Base-by-base conservation (phyloP, 192 early-diverging fungal genomes). In the Gigaspora rosea region DNA sequence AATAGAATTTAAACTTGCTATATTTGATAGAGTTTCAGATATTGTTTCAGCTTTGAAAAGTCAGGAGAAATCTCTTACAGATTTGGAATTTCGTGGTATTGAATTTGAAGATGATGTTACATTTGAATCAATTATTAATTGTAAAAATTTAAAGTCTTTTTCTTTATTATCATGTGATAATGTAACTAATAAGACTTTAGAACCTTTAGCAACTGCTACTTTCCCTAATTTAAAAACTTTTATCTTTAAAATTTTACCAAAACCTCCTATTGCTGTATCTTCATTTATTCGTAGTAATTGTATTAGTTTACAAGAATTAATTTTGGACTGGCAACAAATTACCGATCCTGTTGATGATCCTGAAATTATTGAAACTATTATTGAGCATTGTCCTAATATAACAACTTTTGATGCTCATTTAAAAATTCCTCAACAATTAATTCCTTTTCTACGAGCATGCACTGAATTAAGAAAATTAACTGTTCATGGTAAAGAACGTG, bases 51-150 rank as follows among this genome's bases (percentile, higher is more conserved):
- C 70, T 32, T 71, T 71, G 52, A 13, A 36, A 32, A 71, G 27
- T 54, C 70, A 71, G 35, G 20, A 22, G 6, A 71, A 71, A 52
- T 33, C 70, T 27, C 35, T 71, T 9, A 54, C 4, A 5, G 12
- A 71, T 32, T 15, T 71, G 16, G 27, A n/a, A 71, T 71, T 71
- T 32, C 70, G 52, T 15, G 70, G 70, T 32, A 54, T 71, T 35
- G 22, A 54, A 35, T 71, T 71, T 71, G 70, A 36, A n/a, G 70
- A 71, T 12, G 27, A 22, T n/a, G 52, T 71, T 27, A 35, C 52
- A 2, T 71, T 71, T 16, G 70, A 49, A 54, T 20, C 50, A n/a
- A 15, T 71, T 4, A 2, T 54, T 1, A 8, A 20, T 54, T 71
- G 70, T 56, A 71, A 3, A 9, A 71, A 71, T 71, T 71, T 71